Percentiles rank a stretch among this genome's conserved stretches.
phyloP scores from a whole-genome alignment of 1,284 basidiomycete genomes.

The Omphalotus olearius region DNA sequence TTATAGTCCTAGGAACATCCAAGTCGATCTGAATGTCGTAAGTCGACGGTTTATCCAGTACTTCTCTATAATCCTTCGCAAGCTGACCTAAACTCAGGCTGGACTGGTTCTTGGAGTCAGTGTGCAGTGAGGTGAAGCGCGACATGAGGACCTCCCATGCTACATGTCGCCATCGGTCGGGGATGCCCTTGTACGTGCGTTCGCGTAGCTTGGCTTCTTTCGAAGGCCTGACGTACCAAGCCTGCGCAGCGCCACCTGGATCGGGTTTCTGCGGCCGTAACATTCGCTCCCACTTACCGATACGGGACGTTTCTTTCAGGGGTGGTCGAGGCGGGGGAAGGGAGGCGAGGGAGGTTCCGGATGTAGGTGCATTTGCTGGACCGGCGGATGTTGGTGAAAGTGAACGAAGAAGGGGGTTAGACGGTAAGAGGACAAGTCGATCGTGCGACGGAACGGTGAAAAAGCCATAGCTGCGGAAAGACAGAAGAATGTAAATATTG shows the following conservation, averaged over 20 bases:
- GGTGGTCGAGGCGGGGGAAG: conserved; percentile 45
- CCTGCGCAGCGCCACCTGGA: conserved; percentile 69
- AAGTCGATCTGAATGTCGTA: conserved; percentile 98
- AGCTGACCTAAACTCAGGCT: conserved; percentile 38
- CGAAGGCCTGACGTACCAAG: conserved; percentile 65
- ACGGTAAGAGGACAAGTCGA: conserved; percentile 65
- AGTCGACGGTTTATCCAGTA: conserved; percentile 73
- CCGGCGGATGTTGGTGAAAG: conserved; percentile 47
- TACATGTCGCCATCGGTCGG: conserved; percentile 91
- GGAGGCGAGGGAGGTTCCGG: conserved; percentile 36
- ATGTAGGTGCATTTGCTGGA: conserved; percentile 34
- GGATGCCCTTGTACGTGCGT: conserved; percentile 92
- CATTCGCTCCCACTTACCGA: conserved; percentile 89
- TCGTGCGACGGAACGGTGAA: conserved; percentile 74
- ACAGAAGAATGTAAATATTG: conserved; percentile 17
- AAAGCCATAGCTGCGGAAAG: conserved; percentile 74
- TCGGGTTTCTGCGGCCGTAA: conserved; percentile 67
- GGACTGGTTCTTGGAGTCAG: background rate
- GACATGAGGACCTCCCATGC: conserved; percentile 84
- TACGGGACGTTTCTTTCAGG: conserved; percentile 65
- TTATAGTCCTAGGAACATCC: conserved; percentile 96
- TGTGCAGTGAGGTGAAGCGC: conserved; percentile 32
- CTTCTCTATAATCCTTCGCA: conserved; percentile 55
- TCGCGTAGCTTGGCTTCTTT: conserved; percentile 65
- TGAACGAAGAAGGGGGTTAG: conserved; percentile 58